phyloP scores from a whole-genome alignment of 306 rosid species.

The Castanea crenata region DNA sequence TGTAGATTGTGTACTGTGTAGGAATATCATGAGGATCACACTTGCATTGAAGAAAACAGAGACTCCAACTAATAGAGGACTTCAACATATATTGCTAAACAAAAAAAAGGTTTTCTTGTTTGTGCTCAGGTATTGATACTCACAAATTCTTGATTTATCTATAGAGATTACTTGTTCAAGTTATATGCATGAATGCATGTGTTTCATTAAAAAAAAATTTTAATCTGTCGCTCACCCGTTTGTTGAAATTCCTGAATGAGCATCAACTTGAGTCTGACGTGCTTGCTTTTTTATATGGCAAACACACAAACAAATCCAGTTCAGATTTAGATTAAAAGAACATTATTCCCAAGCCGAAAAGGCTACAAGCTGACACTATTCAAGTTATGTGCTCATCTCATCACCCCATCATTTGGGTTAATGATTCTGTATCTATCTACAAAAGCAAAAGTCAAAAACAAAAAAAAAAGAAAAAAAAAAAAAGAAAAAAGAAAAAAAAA shows the following conservation, averaged over 20 bases:
- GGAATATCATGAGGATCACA: too few species aligned
- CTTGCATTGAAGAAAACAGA: too few species aligned
- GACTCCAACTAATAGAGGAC: too few species aligned
- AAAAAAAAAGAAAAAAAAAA: too few species aligned
- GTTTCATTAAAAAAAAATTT: background rate
- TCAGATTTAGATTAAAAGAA: background rate
- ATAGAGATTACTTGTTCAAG: background rate
- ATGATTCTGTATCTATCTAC: constrained; percentile 26
- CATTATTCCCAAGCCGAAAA: constrained; percentile 12
- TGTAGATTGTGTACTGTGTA: too few species aligned
- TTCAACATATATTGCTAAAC: too few species aligned
- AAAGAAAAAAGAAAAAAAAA: too few species aligned
- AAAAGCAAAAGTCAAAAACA: background rate
- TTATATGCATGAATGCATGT: background rate
- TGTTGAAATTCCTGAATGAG: constrained; percentile 30
- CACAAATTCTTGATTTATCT: background rate
- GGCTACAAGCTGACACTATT: background rate
- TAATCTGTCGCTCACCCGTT: constrained; percentile 16
- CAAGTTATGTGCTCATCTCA: constrained; percentile 2
- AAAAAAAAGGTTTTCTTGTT: background rate
- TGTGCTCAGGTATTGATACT: background rate
- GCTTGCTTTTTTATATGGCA: background rate
- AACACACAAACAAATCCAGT: background rate
- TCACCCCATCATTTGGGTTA: background rate
- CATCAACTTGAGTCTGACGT: background rate